A percentile compares a stretch with the other conserved stretches of the same genome.
These are phyloP conservation scores for Chaetoscypha palmicola DNA, from an alignment of 2,329 filamentous ascomycete genomes.

Conservation along the genomic window DNA sequence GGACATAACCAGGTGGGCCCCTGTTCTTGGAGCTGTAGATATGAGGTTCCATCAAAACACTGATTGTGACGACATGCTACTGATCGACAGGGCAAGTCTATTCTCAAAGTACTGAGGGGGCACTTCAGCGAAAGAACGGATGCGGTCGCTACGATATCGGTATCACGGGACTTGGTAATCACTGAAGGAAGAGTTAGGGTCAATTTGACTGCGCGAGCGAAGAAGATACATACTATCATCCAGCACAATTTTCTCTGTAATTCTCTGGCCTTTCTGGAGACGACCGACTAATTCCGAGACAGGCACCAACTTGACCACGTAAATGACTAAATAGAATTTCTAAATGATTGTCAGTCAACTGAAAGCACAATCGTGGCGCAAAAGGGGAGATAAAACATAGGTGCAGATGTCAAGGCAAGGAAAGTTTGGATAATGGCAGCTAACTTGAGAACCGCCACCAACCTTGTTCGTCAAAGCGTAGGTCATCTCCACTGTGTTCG, in stretches of 20 bases:
- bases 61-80: slow-evolving; percentile 79
- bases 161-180: slow-evolving; percentile 71
- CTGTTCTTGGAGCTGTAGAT: slow-evolving; percentile 90
- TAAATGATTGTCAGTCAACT: slow-evolving; percentile 35
- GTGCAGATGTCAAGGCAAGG: slow-evolving; percentile 9
- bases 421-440: slow-evolving; percentile 18
- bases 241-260: slow-evolving; percentile 75
- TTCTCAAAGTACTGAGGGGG: slow-evolving; percentile 78
- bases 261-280: slow-evolving; percentile 61
- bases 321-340: slow-evolving; percentile 67
- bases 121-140: slow-evolving; percentile 88
- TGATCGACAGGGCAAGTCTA: slow-evolving; percentile 73
- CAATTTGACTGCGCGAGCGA: no score
- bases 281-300: slow-evolving; percentile 64
- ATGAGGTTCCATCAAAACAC: slow-evolving; percentile 90
- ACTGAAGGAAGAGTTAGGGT: no score
- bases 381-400: slow-evolving; percentile 11
- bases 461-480: slow-evolving; percentile 90
- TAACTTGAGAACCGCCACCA: slow-evolving; percentile 32
- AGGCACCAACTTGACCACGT: slow-evolving; percentile 66
- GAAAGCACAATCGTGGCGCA: no score
- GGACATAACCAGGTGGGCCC: slow-evolving; percentile 96
- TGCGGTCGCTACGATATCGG: slow-evolving; percentile 84
- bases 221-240: slow-evolving; percentile 78
- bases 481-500: slow-evolving; percentile 75